Conservation (phyloP, 192 early-diverging fungal species). For the Geosiphon pyriformis region DNA sequence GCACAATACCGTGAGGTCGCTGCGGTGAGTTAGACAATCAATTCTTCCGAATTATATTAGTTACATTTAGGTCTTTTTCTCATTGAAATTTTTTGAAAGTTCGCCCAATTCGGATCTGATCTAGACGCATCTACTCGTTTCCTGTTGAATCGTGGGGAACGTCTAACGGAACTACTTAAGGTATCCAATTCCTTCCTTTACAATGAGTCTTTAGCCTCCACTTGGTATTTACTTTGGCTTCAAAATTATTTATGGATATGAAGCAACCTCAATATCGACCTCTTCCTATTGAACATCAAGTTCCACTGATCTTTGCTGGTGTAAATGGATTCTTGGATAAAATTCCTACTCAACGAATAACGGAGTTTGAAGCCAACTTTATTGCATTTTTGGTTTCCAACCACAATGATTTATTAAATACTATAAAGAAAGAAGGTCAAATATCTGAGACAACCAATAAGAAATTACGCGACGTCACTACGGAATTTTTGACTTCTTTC, state of each 20-base stretch:
- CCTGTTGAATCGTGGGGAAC: slow-evolving; percentile 99
- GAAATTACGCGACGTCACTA: slow-evolving; percentile 86
- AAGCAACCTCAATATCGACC: slow-evolving; percentile 97
- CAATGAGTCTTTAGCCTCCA: neutral
- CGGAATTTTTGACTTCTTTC: slow-evolving; percentile 77
- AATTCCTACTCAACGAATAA: slow-evolving; percentile 89
- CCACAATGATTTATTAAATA: slow-evolving; percentile 81
- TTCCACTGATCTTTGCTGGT: slow-evolving; percentile 97
- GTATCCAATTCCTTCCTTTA: neutral
- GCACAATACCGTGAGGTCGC: slow-evolving; percentile 99
- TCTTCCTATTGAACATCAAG: slow-evolving; percentile 94
- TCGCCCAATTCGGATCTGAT: slow-evolving; percentile 99
- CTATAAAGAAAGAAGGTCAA: slow-evolving; percentile 85
- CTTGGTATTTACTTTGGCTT: neutral
- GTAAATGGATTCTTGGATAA: slow-evolving; percentile 99
- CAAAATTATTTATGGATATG: neutral
- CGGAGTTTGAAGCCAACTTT: slow-evolving; percentile 89
- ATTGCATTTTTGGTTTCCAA: slow-evolving; percentile 83
- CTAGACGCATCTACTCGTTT: slow-evolving; percentile 99
- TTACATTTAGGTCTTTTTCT: neutral
- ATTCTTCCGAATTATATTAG: neutral
- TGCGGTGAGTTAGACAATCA: slow-evolving; percentile 40
- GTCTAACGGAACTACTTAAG: slow-evolving; percentile 98
- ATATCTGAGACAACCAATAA: slow-evolving; percentile 84
- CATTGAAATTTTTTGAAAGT: slow-evolving; percentile 28